Conservation (phyloP, 2,329 filamentous ascomycete genomes). For the Penicillium italicum region DNA sequence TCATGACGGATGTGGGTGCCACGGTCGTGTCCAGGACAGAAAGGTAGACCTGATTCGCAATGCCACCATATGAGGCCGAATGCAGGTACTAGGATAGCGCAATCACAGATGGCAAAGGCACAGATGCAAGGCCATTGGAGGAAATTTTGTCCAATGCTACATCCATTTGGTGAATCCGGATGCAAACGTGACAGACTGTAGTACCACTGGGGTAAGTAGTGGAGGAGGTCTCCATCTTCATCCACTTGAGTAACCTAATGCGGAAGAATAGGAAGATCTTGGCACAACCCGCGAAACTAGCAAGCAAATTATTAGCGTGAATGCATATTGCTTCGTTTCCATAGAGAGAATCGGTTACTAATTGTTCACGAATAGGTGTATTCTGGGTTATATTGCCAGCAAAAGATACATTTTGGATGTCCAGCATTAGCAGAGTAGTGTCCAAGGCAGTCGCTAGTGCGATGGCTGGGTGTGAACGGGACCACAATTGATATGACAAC, state of each 20-base stretch:
- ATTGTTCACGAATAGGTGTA: not conserved
- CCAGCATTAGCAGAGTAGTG: not conserved
- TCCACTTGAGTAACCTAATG: constrained; percentile 15
- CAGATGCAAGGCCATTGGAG: constrained; percentile 12
- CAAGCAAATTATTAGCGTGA: not conserved
- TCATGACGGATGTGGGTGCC: constrained; percentile 23
- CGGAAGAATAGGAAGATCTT: constrained; percentile 10
- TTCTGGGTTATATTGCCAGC: not conserved
- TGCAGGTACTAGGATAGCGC: constrained; percentile 11
- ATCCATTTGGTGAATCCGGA: constrained; percentile 10
- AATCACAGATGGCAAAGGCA: constrained; percentile 22
- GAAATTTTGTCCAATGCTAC: constrained; percentile 15
- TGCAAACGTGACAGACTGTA: constrained; percentile 30
- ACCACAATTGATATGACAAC: not conserved
- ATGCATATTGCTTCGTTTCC: not conserved
- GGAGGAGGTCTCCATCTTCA: constrained; percentile 6
- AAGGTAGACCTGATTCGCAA: constrained; percentile 23
- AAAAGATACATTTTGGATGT: too few species aligned
- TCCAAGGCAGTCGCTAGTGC: not conserved
- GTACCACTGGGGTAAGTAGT: constrained; percentile 24
- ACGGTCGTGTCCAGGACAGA: constrained; percentile 29
- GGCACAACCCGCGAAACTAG: not conserved
- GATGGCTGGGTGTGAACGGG: not conserved
- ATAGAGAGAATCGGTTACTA: not conserved
- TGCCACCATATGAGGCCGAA: constrained; percentile 17